Evolutionary conservation across 352 stramenopile genomes (phyloP), one percentile per base, ranked within the genome.

Genomic region (Phytophthora quininea): DNA sequence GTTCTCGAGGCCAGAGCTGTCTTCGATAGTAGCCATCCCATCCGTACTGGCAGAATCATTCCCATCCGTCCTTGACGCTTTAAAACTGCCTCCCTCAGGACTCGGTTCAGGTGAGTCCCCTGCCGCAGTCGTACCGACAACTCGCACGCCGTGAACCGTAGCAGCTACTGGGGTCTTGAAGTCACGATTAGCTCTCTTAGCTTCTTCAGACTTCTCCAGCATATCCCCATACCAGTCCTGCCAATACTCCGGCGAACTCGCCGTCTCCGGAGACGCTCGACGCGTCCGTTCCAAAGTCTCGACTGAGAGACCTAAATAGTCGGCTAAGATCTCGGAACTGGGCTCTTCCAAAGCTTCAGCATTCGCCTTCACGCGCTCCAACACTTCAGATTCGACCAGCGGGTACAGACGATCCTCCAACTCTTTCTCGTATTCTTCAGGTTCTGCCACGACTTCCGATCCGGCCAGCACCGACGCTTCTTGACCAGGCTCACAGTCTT

Each of bases 141-240:
- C 19, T 24, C 19, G 19, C 19, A 24, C 19, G 19, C 19, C 19
- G 19, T 24, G 19, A 40, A 40, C 35, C 10, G 35, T 11, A 11
- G 6, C 10, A 48, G 42, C 42, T 9, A 48, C 12, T 8, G 6
- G 4, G 9, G 4, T 48, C 6, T 27, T n/a, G 14, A 60, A 42
- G 27, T 60, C 54, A 9, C 54, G 40, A 29, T 60, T 60, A 19
- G 54, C 40, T 14, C 38, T n/a, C 29, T 53, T 60, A 3, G 54
- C 54, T 15, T 51, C 54, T 1, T 35, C 19, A 32, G 54, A 60
- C 11, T 27, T 40, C 37, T 35, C 12, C 4, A 60, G 40, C 35
- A 19, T 60, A 3, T 51, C 15, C 4, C 8, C 11, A 29, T 31
- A 60, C 40, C 29, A 60, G 2, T 50, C 37, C 31, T 51, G 37